A percentile compares a stretch with the other conserved stretches of the same genome.
Conservation (phyloP, 129 eudicot genomes). For the Flaveria robusta region DNA sequence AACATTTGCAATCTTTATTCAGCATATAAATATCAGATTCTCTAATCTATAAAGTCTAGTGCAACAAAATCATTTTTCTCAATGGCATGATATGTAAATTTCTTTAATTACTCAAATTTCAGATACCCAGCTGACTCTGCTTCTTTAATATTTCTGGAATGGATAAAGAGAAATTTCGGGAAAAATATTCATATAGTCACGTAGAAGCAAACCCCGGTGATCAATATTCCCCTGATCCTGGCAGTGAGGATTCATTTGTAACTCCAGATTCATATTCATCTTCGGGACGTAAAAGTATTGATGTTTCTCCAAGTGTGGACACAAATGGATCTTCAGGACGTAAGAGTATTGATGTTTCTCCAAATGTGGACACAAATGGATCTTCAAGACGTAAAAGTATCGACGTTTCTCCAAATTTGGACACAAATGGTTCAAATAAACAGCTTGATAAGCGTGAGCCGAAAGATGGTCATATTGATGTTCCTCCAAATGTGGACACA, state of each 20-base stretch:
- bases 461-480: conserved; percentile 16
- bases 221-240: conserved; percentile 28
- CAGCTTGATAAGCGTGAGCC: conserved; percentile 26
- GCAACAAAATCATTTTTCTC: background rate
- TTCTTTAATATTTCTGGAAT: conserved; percentile 40
- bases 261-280: conserved; percentile 35
- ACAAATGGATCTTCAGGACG: conserved; percentile 1
- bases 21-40: background rate
- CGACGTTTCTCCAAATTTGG: conserved; percentile 8
- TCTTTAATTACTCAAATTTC: conserved; percentile 11
- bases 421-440: conserved; percentile 18
- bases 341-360: background rate
- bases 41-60: background rate
- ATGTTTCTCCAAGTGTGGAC: conserved; percentile 3
- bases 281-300: conserved; percentile 36
- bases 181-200: conserved; percentile 16
- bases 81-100: background rate
- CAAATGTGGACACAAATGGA: conserved; percentile 13
- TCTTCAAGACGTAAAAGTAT: background rate
- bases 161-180: conserved; percentile 50
- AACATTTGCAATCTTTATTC: background rate
- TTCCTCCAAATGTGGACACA: conserved; percentile 9
- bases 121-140: conserved; percentile 36
- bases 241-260: conserved; percentile 30
- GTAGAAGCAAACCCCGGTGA: conserved; percentile 26